These are phyloP conservation scores for Sporobolomyces pararoseus DNA, from an alignment of 768 basidiomycete species.

Conservation along the genomic window DNA sequence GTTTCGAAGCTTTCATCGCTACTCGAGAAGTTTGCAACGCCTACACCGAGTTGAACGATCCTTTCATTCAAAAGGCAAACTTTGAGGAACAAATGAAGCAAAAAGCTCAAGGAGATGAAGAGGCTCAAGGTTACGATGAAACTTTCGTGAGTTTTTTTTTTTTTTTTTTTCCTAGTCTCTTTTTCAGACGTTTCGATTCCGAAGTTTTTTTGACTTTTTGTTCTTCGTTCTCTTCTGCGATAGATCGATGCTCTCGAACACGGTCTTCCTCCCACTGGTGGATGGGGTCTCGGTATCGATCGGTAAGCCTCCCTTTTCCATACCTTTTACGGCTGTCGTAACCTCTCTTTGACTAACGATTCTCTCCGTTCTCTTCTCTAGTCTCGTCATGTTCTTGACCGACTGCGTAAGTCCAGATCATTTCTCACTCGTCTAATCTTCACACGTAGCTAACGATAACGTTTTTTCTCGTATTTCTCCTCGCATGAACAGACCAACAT, in stretches of 20 bases:
- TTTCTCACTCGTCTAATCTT: constrained; percentile 46
- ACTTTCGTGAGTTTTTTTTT: constrained; percentile 61
- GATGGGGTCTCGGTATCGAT: constrained; percentile 95
- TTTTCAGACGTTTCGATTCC: neutral
- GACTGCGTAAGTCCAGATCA: constrained; percentile 53
- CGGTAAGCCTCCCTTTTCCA: constrained; percentile 50
- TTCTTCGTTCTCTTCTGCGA: too few species aligned
- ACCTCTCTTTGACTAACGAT: neutral
- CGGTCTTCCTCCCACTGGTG: constrained; percentile 93
- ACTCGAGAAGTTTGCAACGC: constrained; percentile 98
- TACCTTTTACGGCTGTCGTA: too few species aligned
- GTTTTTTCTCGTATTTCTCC: neutral
- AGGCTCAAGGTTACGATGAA: constrained; percentile 95
- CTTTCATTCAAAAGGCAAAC: constrained; percentile 87
- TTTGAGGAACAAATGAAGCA: constrained; percentile 90
- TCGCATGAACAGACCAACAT: constrained; percentile 29
- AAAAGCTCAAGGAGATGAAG: constrained; percentile 96
- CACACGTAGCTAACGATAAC: neutral
- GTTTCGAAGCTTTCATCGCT: constrained; percentile 97
- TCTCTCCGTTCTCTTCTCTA: constrained; percentile 17
- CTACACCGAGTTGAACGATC: constrained; percentile 99
- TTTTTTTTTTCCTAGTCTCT: neutral
- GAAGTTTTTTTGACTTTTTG: too few species aligned
- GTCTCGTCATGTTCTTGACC: constrained; percentile 94
- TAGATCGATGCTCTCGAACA: constrained; percentile 71